Base-by-base conservation (phyloP, 2,329 filamentous ascomycete species). In the Hymenoscyphus fraxineus region DNA sequence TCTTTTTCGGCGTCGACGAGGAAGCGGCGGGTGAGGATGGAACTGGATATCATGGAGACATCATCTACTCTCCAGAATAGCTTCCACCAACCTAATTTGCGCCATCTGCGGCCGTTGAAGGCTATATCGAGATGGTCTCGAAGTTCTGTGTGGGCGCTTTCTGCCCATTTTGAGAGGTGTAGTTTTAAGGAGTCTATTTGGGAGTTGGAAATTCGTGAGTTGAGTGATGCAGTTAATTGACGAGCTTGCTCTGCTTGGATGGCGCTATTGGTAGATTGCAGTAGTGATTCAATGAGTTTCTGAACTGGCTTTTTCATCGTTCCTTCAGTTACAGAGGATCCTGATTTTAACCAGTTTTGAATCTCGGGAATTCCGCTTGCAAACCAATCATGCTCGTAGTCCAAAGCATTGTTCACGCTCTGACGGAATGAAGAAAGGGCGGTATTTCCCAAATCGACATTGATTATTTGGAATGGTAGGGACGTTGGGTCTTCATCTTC, bases 1-100 rank as follows among this genome's bases (percentile, higher is more conserved):
- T 88, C 88, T 70, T 88, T 88, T 76, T 97, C 93, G 0, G 93
- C 89, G 3, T 84, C 84, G 0, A 88, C 85, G 3, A 99, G 83
- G 80, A 96, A 98, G 6, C 85, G 83, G 68, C 88, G 87, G 65
- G 85, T 84, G 2, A 97, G 80, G 66, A 97, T 89, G 70, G 95
- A 90, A 0, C 87, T 86, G 2, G 90, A 88, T 62, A 97, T 87
- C 83, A 94, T 90, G 2, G 87, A 86, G 12, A 97, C 92, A 72
- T 97, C 94, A 74, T 98, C 94, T 31, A 95, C 93, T 22, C 92
- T 87, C 93, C 93, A 97, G 74, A 97, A 93, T 0, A 98, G 83
- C 76, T 96, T 96, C 90, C 92, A 97, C 93, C 94, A 98, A 16
- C 88, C 84, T 3, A 97, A 81, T 67, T 90, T 89, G 32, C 86